phyloP scores from a whole-genome alignment of 2,329 filamentous ascomycete genomes.

The Fusarium nurragi region DNA sequence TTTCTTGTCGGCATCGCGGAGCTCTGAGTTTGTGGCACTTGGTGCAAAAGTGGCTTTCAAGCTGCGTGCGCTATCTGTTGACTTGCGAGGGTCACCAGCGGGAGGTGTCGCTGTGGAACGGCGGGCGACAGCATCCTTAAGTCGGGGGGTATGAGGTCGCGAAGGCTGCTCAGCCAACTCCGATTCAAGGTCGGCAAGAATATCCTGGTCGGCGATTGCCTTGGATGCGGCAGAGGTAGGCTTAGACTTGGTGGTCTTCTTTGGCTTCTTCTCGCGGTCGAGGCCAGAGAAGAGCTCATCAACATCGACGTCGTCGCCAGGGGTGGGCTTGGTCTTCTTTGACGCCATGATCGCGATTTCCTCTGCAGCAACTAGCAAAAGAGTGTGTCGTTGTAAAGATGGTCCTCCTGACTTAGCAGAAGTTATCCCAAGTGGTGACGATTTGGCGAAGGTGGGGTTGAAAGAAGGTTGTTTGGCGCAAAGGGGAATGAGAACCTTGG shows the following conservation, averaged over 20 bases:
- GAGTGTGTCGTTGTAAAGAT: neutral
- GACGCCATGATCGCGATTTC: conserved; percentile 62
- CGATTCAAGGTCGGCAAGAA: conserved; percentile 84
- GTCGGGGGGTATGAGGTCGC: conserved; percentile 84
- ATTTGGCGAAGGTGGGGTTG: conserved; percentile 22
- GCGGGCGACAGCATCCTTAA: conserved; percentile 60
- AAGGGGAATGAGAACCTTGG: conserved; percentile 15
- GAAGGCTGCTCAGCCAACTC: conserved; percentile 76
- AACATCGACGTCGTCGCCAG: conserved; percentile 67
- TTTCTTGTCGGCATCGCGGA: conserved; percentile 66
- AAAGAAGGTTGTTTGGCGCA: conserved; percentile 39
- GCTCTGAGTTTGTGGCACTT: conserved; percentile 70
- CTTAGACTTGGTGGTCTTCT: conserved; percentile 60
- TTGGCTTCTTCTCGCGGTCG: conserved; percentile 60
- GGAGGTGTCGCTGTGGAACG: conserved; percentile 61
- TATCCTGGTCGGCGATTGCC: conserved; percentile 70
- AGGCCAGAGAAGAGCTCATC: conserved; percentile 73
- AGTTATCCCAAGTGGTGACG: conserved; percentile 14
- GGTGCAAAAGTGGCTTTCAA: conserved; percentile 78
- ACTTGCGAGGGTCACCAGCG: conserved; percentile 75
- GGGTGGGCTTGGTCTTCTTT: conserved; percentile 65
- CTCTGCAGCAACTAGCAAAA: neutral
- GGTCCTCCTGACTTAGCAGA: neutral
- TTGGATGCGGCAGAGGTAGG: conserved; percentile 61
- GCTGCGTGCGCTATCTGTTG: conserved; percentile 78